Base-by-base conservation (phyloP, 768 basidiomycete species). In the Tylopilus rubrobrunneus region DNA sequence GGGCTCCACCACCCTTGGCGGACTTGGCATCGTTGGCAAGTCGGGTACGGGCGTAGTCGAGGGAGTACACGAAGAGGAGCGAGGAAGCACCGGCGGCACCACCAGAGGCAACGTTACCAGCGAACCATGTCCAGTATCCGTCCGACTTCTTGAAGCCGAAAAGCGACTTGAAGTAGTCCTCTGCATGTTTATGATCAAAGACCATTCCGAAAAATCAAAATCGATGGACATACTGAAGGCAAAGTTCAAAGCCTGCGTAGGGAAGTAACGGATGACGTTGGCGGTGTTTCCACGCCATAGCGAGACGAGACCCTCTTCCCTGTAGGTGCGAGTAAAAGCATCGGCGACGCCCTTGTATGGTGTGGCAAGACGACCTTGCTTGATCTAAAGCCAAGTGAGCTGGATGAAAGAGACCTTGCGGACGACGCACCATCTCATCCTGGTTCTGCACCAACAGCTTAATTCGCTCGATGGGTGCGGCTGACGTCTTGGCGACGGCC, bases 191-290 rank as follows among this genome's bases (percentile, higher is more conserved):
- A 10, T 9, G 36, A 2, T 49, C 2, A 34, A 31, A 7, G 10
- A 31, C 31, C 31, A 31, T 8, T 31, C 7, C 31, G 19, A 12
- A 45, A 7, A 29, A 7, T 19, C 15, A 39, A 0, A 39, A 15
- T 1, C 1, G 19, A 55, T 46, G 62, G 40, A 84, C 93, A 65
- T 64, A 97, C 91, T 98, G 89, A 98, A 98, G 72, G 96, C 96
- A 68, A 99, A 98, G 90, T 99, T 99, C 66, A 98, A 78, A 39
- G 97, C 97, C 75, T 99, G 96, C 53, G 97, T 99, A 49, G 97
- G 97, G 93, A 99, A 99, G 89, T 99, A 99, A 73, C 97, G 95
- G 79, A 99, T 97, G 77, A 99, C 97, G 78, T 99, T 99, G 84
- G 97, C 96, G 55, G 96, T 98, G 86, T 99, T 99, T 75, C 97